Base-by-base conservation (phyloP, 2,329 filamentous ascomycete species). In the Diaporthe velutina region DNA sequence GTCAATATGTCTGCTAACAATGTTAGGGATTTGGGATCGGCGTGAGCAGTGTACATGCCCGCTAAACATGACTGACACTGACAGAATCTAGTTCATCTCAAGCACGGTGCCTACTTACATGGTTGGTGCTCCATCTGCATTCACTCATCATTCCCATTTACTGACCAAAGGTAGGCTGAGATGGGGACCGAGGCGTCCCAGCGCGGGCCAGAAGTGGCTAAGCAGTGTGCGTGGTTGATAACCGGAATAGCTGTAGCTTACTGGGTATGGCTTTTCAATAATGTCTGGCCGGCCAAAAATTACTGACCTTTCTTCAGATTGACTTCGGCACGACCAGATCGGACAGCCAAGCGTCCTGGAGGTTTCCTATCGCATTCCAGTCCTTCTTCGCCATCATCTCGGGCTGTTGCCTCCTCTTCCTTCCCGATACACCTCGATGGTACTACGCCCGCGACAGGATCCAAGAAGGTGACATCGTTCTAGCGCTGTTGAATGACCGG, bases 371-470 rank as follows among this genome's bases (percentile, higher is more conserved):
- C 19, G 60, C 60, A 50, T 66, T 66, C 3, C 60, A 66, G 17
- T 25, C 60, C 13, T 50, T 66, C 28, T 66, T 66, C 6, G 60
- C 60, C 0, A 15, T 66, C 10, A 3, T 66, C 12, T 66, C 60
- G 2, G 60, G 60, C 1, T 2, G 0, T 4, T 66, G 28, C 10
- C 60, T 66, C 5, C 40, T 66, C 1, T 66, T 66, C 1, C 60
- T 66, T 7, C 60, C 60, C 2, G 60, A 66, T 19, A 66, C 60
- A n/a, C 60, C 60, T 3, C 60, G 60, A 66, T 66, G 60, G 60
- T 66, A 66, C 28, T 66, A 66, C 42, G 60, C 42, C 25, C 60
- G 60, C n/a, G 28, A 48, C 19, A 66, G 60, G 10, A 66, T 66
- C 28, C n/a, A 66, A n/a, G 60, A 66, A 35, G 60, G 60, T 2